These are phyloP conservation scores for Agaricus bisporus DNA, from an alignment of 768 basidiomycete genomes.

Conservation along the genomic window DNA sequence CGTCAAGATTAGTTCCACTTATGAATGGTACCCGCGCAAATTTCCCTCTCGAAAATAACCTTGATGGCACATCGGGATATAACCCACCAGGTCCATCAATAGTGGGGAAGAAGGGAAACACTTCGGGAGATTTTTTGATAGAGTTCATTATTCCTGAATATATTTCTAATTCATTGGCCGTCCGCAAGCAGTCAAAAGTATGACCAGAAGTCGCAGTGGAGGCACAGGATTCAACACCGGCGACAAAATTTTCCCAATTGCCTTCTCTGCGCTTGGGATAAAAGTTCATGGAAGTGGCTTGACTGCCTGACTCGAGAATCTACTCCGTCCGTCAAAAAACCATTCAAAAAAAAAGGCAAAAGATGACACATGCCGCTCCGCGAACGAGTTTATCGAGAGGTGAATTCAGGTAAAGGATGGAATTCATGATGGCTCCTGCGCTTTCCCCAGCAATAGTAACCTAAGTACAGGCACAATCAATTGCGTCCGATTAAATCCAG, in stretches of 20 bases:
- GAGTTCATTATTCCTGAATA: conserved; percentile 14
- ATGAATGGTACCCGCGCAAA: conserved; percentile 37
- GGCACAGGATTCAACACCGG: conserved; percentile 28
- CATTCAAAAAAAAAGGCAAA: background rate
- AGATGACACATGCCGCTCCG: conserved; percentile 20
- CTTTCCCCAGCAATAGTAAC: conserved; percentile 52
- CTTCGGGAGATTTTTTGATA: conserved; percentile 12
- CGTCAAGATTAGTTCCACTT: conserved; percentile 37
- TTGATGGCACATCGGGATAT: conserved; percentile 32
- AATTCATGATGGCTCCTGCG: conserved; percentile 44
- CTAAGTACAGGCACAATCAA: conserved; percentile 13
- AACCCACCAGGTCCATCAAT: conserved; percentile 37
- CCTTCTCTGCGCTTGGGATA: conserved; percentile 22
- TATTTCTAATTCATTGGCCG: conserved; percentile 19
- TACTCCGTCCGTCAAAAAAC: conserved; percentile 4
- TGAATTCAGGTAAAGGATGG: conserved; percentile 32
- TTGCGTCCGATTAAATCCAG: too few species aligned
- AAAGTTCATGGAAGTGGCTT: conserved; percentile 27
- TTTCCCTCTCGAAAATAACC: conserved; percentile 19
- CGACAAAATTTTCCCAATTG: conserved; percentile 34
- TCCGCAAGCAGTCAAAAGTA: conserved; percentile 29
- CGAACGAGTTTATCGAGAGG: conserved; percentile 25
- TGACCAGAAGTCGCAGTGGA: conserved; percentile 17
- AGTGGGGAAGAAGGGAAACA: conserved; percentile 28
- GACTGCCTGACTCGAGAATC: conserved; percentile 39